A percentile compares a stretch with the other conserved stretches of the same genome.
Conservation (phyloP, 805 yeast genomes). For the Starmerella cellae region DNA sequence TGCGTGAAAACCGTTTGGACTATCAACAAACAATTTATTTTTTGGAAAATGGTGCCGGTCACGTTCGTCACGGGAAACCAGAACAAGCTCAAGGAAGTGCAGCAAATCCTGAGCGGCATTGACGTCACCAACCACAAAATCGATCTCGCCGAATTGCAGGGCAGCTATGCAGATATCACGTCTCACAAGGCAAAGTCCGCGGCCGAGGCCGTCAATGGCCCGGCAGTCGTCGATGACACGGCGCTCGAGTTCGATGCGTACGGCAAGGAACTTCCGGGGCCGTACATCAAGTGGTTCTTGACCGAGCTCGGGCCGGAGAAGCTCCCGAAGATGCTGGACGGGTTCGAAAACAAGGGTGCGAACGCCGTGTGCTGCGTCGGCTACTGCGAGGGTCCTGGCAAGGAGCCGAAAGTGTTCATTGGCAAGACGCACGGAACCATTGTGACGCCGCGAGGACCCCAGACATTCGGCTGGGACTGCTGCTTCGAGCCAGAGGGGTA, state of each 20-base stretch:
- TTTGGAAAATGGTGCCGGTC: no score
- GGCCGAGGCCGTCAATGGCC: conserved; percentile 48
- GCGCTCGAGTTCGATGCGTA: conserved; percentile 73
- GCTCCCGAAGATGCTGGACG: conserved; percentile 60
- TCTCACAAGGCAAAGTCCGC: conserved; percentile 67
- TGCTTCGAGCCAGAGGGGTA: conserved; percentile 72
- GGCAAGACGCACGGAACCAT: conserved; percentile 74
- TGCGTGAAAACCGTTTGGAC: no score
- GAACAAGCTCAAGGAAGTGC: conserved; percentile 76
- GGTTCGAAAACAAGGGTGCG: conserved; percentile 75
- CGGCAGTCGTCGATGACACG: conserved; percentile 92
- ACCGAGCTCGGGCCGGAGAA: conserved; percentile 62
- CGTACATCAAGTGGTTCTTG: conserved; percentile 88
- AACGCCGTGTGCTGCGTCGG: conserved; percentile 88
- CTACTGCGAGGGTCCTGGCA: conserved; percentile 68
- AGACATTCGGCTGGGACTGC: conserved; percentile 90
- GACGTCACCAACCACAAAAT: conserved; percentile 48
- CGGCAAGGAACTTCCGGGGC: conserved; percentile 75
- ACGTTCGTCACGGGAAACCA: conserved; percentile 73
- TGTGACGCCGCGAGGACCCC: conserved; percentile 65
- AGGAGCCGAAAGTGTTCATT: conserved; percentile 62
- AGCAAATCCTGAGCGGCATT: conserved; percentile 42
- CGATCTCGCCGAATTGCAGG: conserved; percentile 87
- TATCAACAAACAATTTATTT: no score
- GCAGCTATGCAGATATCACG: conserved; percentile 69